Base-by-base conservation (phyloP, 257 asterid species). In the Nicotiana undulata region DNA sequence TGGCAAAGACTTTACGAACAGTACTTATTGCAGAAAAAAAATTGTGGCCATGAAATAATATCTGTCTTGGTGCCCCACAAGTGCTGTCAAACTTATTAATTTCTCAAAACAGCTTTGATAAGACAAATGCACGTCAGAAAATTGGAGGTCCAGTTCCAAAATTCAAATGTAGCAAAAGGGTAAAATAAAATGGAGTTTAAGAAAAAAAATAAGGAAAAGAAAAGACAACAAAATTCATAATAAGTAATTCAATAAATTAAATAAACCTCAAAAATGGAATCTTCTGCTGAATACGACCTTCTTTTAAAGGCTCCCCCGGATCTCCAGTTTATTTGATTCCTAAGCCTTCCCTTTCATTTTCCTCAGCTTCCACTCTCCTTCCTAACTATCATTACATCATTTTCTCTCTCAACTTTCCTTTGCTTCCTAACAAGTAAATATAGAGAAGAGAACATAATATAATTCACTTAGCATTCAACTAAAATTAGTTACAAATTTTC, bases 11-110 rank as follows among this genome's bases (percentile, higher is more conserved):
- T 74, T 46, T 15, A 49, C 24, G 61, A 49, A 29, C 4, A 72
- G 2, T 44, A 70, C 7, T 40, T 20, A 70, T 44, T 22, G 61
- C 24, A 1, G 58, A 74, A 74, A 74, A 74, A 52, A 46, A 13
- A 49, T 76, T 65, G 72, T 85, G 88, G 90, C 89, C 92, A 88
- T 88, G 90, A 90, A 89, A 92, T 81, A 89, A 89, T 91, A 88
- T 91, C 92, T 94, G 95, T 89, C 88, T 70, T 61, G 61, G 29
- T 81, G 82, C 79, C 95, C 97, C 94, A 89, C 94, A 88, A 89
- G 74, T 91, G 93, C 94, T 92, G 97, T 92, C 97, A 85, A 87
- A 68, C 84, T 86, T 92, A 89, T 91, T 87, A 86, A 85, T 85
- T 86, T 80, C 66, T 76, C 81, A 88, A 77, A 75, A 52, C 58